Percentiles rank a stretch among this genome's conserved stretches.
phyloP scores from a whole-genome alignment of 2,329 filamentous ascomycete species.

The Penicillium sp. region DNA sequence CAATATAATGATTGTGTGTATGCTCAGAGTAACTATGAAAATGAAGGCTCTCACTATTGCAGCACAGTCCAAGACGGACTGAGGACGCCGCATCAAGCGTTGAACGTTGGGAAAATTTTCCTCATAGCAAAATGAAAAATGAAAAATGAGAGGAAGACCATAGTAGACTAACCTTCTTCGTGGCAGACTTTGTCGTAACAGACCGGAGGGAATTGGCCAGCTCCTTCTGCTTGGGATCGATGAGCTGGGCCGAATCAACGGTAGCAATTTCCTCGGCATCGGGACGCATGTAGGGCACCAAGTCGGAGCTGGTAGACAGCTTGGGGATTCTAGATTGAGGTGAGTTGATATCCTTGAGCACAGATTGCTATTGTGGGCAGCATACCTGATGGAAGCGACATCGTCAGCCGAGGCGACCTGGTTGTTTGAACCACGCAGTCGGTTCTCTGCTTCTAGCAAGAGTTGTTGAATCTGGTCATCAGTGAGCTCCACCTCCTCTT shows the following conservation, averaged over 20 bases:
- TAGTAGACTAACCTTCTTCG: conserved; percentile 52
- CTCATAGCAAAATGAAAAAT: conserved; percentile 59
- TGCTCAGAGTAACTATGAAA: conserved; percentile 75
- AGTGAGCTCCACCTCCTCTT: conserved; percentile 51
- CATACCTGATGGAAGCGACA: conserved; percentile 19
- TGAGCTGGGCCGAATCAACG: conserved; percentile 54
- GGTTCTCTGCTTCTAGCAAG: conserved; percentile 63
- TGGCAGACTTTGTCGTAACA: conserved; percentile 39
- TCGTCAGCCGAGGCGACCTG: conserved; percentile 19
- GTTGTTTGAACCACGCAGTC: conserved; percentile 47
- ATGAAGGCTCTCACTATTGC: conserved; percentile 67
- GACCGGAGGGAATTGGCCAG: conserved; percentile 27
- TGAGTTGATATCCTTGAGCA: not conserved
- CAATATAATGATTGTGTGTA: conserved; percentile 18
- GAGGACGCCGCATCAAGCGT: conserved; percentile 70
- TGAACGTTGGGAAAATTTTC: conserved; percentile 70
- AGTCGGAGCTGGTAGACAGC: conserved; percentile 49
- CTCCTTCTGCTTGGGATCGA: conserved; percentile 49
- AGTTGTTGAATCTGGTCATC: conserved; percentile 66
- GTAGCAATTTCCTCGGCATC: conserved; percentile 56
- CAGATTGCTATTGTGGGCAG: not conserved
- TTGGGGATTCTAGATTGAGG: conserved; percentile 49
- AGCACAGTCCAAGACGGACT: conserved; percentile 77
- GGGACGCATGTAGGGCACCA: conserved; percentile 58
- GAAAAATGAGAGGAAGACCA: conserved; percentile 3